Percentiles rank a stretch among this genome's conserved stretches.
phyloP scores from a whole-genome alignment of 805 yeast species.

The Myxozyma nipponensis region DNA sequence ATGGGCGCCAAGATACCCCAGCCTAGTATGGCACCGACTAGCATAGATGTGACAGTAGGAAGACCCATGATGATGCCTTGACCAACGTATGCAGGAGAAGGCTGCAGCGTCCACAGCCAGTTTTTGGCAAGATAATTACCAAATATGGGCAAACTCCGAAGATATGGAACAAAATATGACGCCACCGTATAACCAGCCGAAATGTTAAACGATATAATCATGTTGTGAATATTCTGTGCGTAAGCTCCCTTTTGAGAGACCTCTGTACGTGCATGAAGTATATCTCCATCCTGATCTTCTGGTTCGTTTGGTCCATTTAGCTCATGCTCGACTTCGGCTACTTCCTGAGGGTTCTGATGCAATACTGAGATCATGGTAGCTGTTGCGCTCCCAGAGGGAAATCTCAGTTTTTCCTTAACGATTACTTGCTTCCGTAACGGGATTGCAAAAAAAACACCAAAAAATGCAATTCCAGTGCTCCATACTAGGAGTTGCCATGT shows the following conservation, averaged over 20 bases:
- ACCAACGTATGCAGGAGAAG: constrained; percentile 95
- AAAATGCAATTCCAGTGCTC: constrained; percentile 84
- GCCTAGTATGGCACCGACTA: constrained; percentile 82
- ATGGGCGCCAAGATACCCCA: constrained; percentile 91
- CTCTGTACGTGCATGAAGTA: neutral
- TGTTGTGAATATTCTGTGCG: constrained; percentile 54
- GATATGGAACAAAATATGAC: constrained; percentile 68
- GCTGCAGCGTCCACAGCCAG: constrained; percentile 85
- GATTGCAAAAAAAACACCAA: constrained; percentile 93
- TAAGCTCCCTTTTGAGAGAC: constrained; percentile 29
- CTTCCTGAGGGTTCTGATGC: constrained; percentile 52
- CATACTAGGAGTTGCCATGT: constrained; percentile 63
- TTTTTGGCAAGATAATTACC: constrained; percentile 58
- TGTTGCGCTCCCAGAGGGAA: constrained; percentile 95
- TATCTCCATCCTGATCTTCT: neutral
- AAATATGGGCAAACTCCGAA: constrained; percentile 69
- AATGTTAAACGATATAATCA: constrained; percentile 56
- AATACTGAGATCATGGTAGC: constrained; percentile 87
- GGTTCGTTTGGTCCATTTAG: neutral
- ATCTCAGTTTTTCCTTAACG: constrained; percentile 79
- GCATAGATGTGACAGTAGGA: constrained; percentile 85
- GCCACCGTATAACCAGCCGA: constrained; percentile 70
- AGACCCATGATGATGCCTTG: constrained; percentile 98
- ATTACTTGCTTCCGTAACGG: constrained; percentile 84
- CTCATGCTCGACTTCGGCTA: constrained; percentile 19